phyloP scores from a whole-genome alignment of 2,329 filamentous ascomycete species.

The Nothophoma quercina region DNA sequence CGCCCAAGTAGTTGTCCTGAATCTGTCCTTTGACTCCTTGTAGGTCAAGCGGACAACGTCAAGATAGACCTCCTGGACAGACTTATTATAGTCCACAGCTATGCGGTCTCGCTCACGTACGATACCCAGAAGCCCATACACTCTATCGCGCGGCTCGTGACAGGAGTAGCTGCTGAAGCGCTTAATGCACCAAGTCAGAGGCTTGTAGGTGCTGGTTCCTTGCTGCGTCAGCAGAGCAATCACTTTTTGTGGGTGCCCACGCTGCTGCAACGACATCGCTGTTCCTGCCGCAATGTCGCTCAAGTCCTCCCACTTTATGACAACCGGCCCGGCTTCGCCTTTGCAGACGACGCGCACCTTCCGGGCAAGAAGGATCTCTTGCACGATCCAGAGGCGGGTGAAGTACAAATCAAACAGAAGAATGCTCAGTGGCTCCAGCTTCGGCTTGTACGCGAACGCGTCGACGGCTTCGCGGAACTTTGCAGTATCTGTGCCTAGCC shows the following conservation, averaged over 20 bases:
- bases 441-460: not conserved
- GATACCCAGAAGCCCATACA: slow-evolving; percentile 2
- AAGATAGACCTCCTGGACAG: not conserved
- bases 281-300: not conserved
- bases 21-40: too few species aligned
- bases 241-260: not conserved
- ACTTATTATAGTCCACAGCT: not conserved
- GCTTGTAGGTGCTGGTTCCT: not conserved
- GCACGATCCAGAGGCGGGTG: not conserved
- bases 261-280: not conserved
- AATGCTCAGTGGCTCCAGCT: not conserved
- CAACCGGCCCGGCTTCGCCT: not conserved
- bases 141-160: not conserved
- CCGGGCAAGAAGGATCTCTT: not conserved
- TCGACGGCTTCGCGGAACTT: not conserved
- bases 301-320: not conserved
- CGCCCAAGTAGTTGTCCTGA: too few species aligned
- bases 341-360: not conserved
- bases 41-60: too few species aligned
- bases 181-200: not conserved
- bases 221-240: not conserved
- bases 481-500: not conserved
- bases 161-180: not conserved
- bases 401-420: not conserved
- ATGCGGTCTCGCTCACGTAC: not conserved